These are phyloP conservation scores for Funneliformis geosporum DNA, from an alignment of 192 early-diverging fungal species.

Conservation along the genomic window DNA sequence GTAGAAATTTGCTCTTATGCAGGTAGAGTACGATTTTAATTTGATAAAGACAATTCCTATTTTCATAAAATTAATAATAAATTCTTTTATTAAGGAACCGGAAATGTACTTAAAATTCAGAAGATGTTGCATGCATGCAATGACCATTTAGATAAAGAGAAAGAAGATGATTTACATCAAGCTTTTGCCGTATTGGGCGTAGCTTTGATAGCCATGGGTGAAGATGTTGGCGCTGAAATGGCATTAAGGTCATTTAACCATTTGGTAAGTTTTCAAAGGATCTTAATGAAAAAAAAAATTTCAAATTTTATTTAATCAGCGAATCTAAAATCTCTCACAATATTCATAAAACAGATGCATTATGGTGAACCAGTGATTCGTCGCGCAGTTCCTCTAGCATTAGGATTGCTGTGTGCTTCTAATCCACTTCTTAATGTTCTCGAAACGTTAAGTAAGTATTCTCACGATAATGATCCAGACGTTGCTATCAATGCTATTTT, in stretches of 20 bases:
- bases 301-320: too few relatives aligned
- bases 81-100: conserved; percentile 60
- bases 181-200: conserved; percentile 96
- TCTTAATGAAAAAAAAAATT: too few relatives aligned
- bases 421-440: conserved; percentile 92
- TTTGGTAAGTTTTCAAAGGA: conserved; percentile 58
- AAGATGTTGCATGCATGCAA: conserved; percentile 94
- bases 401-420: conserved; percentile 93
- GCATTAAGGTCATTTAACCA: conserved; percentile 93
- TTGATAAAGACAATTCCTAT: neutral
- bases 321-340: too few relatives aligned
- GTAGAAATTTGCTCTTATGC: conserved; percentile 90
- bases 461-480: conserved; percentile 96
- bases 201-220: conserved; percentile 95
- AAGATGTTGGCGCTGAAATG: conserved; percentile 97
- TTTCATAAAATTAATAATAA: neutral
- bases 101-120: conserved; percentile 96
- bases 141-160: conserved; percentile 94
- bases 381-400: conserved; percentile 90
- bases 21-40: conserved; percentile 44
- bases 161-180: conserved; percentile 78
- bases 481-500: conserved; percentile 96
- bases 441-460: conserved; percentile 96
- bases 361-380: conserved; percentile 97
- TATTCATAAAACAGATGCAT: conserved; percentile 72